A percentile compares a stretch with the other conserved stretches of the same genome.
Evolutionary conservation across 2,329 filamentous ascomycete species (phyloP).

Genomic region (Plenodomus tracheiphilus): DNA sequence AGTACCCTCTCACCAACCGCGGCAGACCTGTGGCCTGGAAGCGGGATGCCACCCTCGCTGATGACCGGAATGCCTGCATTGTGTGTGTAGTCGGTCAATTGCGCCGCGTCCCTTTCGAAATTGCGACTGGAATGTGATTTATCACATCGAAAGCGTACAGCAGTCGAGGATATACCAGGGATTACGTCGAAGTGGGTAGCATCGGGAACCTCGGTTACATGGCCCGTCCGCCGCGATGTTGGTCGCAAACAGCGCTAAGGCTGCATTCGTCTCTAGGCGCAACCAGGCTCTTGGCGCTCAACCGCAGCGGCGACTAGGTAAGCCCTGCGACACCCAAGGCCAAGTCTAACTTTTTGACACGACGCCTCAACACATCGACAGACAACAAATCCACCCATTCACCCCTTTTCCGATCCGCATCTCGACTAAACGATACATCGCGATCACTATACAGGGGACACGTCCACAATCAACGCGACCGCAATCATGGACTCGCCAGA

Average conservation of each 20-base stretch:
- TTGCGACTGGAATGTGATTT: background rate
- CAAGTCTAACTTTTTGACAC: constrained; percentile 29
- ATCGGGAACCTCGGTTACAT: constrained; percentile 35
- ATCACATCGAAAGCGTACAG: constrained; percentile 1
- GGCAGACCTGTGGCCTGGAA: constrained; percentile 62
- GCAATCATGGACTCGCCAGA: constrained; percentile 78
- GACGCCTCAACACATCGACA: constrained; percentile 30
- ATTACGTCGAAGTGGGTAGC: constrained; percentile 17
- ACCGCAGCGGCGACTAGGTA: constrained; percentile 8
- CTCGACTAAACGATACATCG: background rate
- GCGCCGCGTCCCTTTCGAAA: background rate
- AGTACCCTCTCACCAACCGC: constrained; percentile 56
- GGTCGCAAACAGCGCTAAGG: background rate
- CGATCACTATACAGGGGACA: background rate
- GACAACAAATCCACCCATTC: constrained; percentile 7
- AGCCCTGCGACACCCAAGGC: constrained; percentile 30
- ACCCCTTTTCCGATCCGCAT: background rate
- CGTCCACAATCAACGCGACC: constrained; percentile 3
- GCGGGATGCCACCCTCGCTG: constrained; percentile 64
- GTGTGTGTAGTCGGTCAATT: constrained; percentile 5
- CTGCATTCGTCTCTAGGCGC: constrained; percentile 4
- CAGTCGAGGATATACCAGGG: background rate
- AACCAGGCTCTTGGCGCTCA: constrained; percentile 6
- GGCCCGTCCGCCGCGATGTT: constrained; percentile 2
- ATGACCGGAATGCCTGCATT: constrained; percentile 58